These are phyloP conservation scores for Acephala macrosclerotiorum DNA, from an alignment of 2,329 filamentous ascomycete genomes.

Conservation along the genomic window DNA sequence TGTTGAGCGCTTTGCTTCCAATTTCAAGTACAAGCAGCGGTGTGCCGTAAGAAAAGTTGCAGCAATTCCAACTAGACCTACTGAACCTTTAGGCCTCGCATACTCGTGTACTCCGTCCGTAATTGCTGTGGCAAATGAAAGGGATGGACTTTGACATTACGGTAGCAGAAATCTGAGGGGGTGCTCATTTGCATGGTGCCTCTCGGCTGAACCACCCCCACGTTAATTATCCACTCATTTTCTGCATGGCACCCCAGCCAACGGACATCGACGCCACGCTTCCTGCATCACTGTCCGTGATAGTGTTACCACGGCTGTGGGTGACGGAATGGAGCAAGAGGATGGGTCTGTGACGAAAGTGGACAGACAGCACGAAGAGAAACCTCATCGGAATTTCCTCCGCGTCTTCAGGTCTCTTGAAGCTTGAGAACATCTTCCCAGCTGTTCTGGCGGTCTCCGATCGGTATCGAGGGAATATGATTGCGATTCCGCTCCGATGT, in stretches of 20 bases:
- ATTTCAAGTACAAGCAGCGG: constrained; percentile 9
- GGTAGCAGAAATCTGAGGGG: not conserved
- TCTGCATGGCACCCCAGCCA: constrained; percentile 14
- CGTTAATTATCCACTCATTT: constrained; percentile 7
- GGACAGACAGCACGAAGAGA: not conserved
- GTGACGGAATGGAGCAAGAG: constrained; percentile 4
- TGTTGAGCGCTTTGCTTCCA: constrained; percentile 1
- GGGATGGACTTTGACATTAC: not conserved
- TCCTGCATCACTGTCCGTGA: not conserved
- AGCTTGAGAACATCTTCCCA: not conserved
- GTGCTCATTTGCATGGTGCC: not conserved
- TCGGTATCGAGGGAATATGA: not conserved
- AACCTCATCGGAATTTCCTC: constrained; percentile 1
- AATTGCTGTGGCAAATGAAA: not conserved
- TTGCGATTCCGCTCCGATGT: constrained; percentile 1
- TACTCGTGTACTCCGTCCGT: not conserved
- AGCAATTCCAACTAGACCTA: not conserved
- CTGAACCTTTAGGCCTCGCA: not conserved
- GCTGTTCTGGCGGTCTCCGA: not conserved
- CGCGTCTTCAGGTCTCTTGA: not conserved
- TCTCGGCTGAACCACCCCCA: constrained; percentile 3
- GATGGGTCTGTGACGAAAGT: not conserved
- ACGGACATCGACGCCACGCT: constrained; percentile 21
- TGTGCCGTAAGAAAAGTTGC: constrained; percentile 17
- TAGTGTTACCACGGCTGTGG: constrained; percentile 21